phyloP scores from a whole-genome alignment of 495 filamentous ascomycete species.

The Pyrenula massariospora region DNA sequence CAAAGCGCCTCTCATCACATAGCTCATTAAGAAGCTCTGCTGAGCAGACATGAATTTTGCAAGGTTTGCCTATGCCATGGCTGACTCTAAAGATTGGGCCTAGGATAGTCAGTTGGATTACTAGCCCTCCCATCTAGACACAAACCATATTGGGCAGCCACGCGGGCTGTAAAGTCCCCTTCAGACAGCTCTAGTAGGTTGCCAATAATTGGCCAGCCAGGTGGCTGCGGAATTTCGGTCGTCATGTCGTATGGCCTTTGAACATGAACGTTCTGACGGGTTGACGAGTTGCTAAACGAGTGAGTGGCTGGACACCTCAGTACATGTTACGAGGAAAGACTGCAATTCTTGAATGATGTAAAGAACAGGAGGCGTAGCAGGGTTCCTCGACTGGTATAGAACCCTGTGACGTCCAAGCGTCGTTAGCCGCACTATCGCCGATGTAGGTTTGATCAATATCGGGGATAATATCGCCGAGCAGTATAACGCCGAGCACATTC shows the following conservation, averaged over 20 bases:
- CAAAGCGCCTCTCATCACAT: slow-evolving; percentile 57
- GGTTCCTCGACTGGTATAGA: neutral
- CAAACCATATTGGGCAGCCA: neutral
- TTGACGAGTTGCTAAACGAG: too few relatives aligned
- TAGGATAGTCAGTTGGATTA: neutral
- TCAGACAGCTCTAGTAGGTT: neutral
- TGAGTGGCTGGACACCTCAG: neutral
- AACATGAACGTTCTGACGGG: too few relatives aligned
- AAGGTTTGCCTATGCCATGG: neutral
- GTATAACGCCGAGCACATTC: neutral
- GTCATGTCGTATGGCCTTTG: neutral
- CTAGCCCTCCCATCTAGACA: neutral
- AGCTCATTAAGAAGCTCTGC: slow-evolving; percentile 49
- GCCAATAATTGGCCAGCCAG: neutral
- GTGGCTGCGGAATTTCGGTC: neutral
- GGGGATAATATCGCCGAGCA: neutral
- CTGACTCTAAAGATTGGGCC: slow-evolving; percentile 34
- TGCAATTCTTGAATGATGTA: neutral
- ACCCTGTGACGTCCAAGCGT: neutral
- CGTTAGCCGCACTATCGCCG: neutral
- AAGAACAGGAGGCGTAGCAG: neutral
- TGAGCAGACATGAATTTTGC: neutral
- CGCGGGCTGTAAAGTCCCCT: neutral
- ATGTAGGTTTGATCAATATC: neutral
- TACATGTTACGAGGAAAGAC: neutral